These are phyloP conservation scores for Posidonia australis DNA, from an alignment of 106 monocot species.

Conservation along the genomic window DNA sequence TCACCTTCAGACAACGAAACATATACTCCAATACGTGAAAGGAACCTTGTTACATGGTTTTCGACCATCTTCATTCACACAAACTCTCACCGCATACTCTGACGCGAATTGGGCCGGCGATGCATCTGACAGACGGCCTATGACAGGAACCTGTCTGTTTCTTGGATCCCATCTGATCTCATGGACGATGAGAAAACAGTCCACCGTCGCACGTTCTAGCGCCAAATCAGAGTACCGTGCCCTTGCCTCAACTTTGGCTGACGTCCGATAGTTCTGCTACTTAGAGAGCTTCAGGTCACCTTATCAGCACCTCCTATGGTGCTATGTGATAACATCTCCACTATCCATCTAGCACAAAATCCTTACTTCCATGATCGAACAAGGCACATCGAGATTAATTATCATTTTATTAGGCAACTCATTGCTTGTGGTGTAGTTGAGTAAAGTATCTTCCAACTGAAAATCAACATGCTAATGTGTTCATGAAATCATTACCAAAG, in stretches of 20 bases:
- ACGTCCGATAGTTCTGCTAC: not conserved
- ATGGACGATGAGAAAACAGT: not conserved
- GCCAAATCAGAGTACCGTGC: not conserved
- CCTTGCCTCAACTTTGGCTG: no score
- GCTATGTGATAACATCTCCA: not conserved
- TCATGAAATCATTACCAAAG: no score
- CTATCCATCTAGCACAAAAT: not conserved
- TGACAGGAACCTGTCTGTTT: not conserved
- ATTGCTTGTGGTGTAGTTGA: no score
- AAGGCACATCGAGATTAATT: no score
- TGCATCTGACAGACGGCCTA: not conserved
- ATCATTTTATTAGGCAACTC: not conserved
- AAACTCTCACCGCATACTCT: not conserved
- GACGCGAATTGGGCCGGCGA: not conserved
- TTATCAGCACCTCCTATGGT: not conserved
- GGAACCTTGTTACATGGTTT: no score
- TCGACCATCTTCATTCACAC: not conserved
- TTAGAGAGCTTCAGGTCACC: not conserved
- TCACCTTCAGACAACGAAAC: no score
- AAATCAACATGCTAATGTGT: no score
- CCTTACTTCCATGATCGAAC: no score
- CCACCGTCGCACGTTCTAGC: not conserved
- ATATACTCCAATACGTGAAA: no score
- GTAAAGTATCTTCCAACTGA: no score
- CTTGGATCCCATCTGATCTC: not conserved